Percentiles rank a stretch among this genome's conserved stretches.
Evolutionary conservation across 2,329 filamentous ascomycete genomes (phyloP).

Genomic region (Arthrobotrys entomopaga): DNA sequence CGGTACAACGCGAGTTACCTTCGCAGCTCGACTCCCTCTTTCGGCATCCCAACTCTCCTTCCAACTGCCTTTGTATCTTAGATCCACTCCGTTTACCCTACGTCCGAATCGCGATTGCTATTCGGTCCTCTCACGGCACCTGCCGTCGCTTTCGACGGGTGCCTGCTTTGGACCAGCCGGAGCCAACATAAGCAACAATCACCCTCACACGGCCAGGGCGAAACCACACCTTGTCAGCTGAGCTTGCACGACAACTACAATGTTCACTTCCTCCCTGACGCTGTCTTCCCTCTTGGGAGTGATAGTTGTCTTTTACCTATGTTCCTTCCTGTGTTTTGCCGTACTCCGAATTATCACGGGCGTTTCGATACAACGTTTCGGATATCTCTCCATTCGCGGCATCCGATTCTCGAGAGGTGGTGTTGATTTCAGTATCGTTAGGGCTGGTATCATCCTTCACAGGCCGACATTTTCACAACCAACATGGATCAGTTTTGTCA

Average conservation of each 20-base stretch:
- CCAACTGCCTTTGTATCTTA: neutral
- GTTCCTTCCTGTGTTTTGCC: slow-evolving; percentile 92
- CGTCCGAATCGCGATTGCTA: slow-evolving; percentile 28
- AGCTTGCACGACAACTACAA: slow-evolving; percentile 12
- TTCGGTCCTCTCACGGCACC: slow-evolving; percentile 30
- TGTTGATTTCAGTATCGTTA: slow-evolving; percentile 86
- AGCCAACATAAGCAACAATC: slow-evolving; percentile 6
- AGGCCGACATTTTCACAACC: slow-evolving; percentile 96
- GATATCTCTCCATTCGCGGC: slow-evolving; percentile 88
- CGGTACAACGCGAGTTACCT: slow-evolving; percentile 46
- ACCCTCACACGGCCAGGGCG: slow-evolving; percentile 23
- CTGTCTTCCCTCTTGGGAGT: slow-evolving; percentile 82
- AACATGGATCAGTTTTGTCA: slow-evolving; percentile 90
- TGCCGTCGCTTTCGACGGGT: slow-evolving; percentile 43
- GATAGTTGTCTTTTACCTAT: slow-evolving; percentile 85
- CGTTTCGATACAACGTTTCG: slow-evolving; percentile 93
- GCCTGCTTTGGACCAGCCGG: slow-evolving; percentile 5
- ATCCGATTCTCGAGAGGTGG: slow-evolving; percentile 92
- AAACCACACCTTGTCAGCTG: slow-evolving; percentile 7
- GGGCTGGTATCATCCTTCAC: slow-evolving; percentile 86
- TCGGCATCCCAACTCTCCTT: slow-evolving; percentile 24
- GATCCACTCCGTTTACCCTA: neutral
- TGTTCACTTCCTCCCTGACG: slow-evolving; percentile 51
- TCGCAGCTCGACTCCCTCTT: slow-evolving; percentile 48
- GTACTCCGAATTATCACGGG: slow-evolving; percentile 91